These are phyloP conservation scores for Onygenales sp. DNA, from an alignment of 2,329 filamentous ascomycete genomes.

Conservation along the genomic window DNA sequence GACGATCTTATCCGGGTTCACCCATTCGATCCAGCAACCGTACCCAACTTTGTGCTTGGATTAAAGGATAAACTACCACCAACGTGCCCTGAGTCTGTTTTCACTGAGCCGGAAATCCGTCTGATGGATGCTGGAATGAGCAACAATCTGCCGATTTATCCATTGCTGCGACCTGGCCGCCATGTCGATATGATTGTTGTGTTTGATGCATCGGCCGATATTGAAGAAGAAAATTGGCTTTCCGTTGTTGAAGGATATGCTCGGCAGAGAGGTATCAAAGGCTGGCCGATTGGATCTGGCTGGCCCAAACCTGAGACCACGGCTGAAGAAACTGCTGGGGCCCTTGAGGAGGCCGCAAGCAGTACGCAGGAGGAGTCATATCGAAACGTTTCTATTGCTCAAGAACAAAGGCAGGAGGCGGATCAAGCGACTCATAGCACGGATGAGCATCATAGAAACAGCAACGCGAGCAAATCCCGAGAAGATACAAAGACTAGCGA, in stretches of 20 bases:
- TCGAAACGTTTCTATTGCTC: constrained; percentile 53
- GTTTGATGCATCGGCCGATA: constrained; percentile 90
- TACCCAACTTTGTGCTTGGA: constrained; percentile 81
- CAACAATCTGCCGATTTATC: constrained; percentile 95
- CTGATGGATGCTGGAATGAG: constrained; percentile 98
- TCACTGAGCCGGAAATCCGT: constrained; percentile 60
- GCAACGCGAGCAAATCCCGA: constrained; percentile 34
- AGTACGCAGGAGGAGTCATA: constrained; percentile 52
- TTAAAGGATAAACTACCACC: constrained; percentile 67
- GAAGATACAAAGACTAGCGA: constrained; percentile 31
- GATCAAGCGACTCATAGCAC: constrained; percentile 1
- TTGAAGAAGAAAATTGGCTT: constrained; percentile 92
- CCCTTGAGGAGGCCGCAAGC: constrained; percentile 61
- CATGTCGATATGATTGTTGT: constrained; percentile 84
- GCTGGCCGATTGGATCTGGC: constrained; percentile 90
- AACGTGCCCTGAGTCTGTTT: constrained; percentile 69
- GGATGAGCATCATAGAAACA: constrained; percentile 14
- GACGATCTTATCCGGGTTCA: constrained; percentile 85
- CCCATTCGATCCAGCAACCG: constrained; percentile 80
- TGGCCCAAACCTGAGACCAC: constrained; percentile 57
- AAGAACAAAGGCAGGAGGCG: constrained; percentile 24
- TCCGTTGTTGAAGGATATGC: constrained; percentile 90
- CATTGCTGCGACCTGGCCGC: constrained; percentile 75
- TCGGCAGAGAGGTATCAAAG: constrained; percentile 77
- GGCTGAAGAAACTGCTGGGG: constrained; percentile 49